Evolutionary conservation across 345 rosid species (phyloP), one percentile per base, ranked within the genome.

Genomic region (Euphorbia pulcherrima): DNA sequence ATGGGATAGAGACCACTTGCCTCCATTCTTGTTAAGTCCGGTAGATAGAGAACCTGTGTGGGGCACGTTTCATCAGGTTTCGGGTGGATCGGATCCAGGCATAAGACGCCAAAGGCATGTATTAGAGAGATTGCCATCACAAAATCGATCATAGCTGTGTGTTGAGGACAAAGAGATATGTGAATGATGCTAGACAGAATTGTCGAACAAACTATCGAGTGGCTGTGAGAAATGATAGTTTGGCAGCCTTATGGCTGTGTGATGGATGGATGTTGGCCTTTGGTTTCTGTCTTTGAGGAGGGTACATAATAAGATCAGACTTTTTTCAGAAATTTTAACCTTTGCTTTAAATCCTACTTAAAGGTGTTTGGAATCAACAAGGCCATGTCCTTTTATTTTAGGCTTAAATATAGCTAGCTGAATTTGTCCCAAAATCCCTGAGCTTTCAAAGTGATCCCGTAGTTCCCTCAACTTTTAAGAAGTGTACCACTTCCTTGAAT

Each of bases 51-150:
- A 86, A 39, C 57, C 87, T 46, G 74, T 84, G 60, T 77, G 94
- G 88, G 77, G 84, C 54, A 67, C 81, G 5, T 83, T 83, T 78
- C 92, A 81, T 37, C 95, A 85, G 48, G 72, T 80, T 18, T 79
- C 83, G 1, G 76, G 84, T 26, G 84, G 77, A 20, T 74, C 84
- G 17, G 90, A 82, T 59, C 47, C 81, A 17, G 35, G 75, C 68
- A 74, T 71, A 57, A 82, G 94, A 63, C 95, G 88, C 58, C 96
- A 81, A 72, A 83, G 95, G 85, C 92, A 90, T 62, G 84, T 93
- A 50, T 77, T 83, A 2, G 90, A 86, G 77, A 86, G 94, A 83
- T 69, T 79, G 67, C 68, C 85, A 65, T 79, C 90, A 26, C 90
- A 83, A 68, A 86, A 82, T 72, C 83, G 83, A 72, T 80, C 72